Base-by-base conservation (phyloP, 495 filamentous ascomycete species). In the Cetradonia linearis region DNA sequence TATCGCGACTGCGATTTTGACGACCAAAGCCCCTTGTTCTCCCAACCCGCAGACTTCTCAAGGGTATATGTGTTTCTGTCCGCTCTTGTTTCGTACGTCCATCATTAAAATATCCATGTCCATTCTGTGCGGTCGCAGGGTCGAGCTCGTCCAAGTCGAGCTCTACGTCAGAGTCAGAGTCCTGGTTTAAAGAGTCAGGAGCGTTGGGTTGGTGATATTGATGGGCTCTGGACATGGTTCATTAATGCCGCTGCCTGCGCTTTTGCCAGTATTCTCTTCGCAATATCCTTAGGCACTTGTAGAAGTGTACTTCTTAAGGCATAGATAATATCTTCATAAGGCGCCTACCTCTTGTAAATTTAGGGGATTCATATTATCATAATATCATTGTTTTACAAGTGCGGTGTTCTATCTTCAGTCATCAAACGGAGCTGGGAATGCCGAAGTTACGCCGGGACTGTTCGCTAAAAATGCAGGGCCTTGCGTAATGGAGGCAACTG, bases 71-170 rank as follows among this genome's bases (percentile, higher is more conserved):
- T 77, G 36, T 76, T 74, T 70, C 74, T 73, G 59, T 65, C 65
- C 52, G 71, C 49, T 70, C 67, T 36, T 76, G 71, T 49, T 78
- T 74, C 36, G 71, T 68, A 50, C 74, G 75, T 7, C 72, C 70
- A 48, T 65, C 44, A 30, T 46, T 67, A 23, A 77, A 72, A 28
- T 70, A 67, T 56, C 61, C 64, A 46, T 67, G 46, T 46, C 62
- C n/a, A 27, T 69, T 69, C 37, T 71, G 63, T 28, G 74, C 70
- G 23, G 76, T 71, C 28, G 70, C 70, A 18, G 84, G 85, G 64
- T 88, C 86, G 40, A 90, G 80, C 76, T 90, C 87, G 65, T 89
- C 78, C 56, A 84, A 66, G 61, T 90, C 84, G 54, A 89, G 74
- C 62, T 81, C 78, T 48, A 76, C 70, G 47, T 88, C 87, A 55